Evolutionary conservation across 2,329 filamentous ascomycete species (phyloP).

Genomic region (Pezicula carpinea): DNA sequence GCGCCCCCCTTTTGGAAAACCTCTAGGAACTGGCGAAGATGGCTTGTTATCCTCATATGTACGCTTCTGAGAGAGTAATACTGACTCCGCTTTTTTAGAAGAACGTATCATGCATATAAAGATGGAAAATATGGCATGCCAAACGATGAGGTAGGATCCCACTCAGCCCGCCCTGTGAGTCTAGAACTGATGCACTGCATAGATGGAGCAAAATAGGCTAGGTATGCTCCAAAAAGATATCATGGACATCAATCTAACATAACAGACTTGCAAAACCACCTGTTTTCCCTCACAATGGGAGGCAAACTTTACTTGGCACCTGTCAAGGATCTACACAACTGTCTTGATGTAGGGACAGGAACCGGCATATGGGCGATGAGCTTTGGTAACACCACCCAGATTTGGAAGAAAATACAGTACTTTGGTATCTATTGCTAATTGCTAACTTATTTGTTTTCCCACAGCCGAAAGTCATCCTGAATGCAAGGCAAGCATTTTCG

Average conservation of each 20-base stretch:
- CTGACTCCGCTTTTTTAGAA: neutral
- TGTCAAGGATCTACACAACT: conserved; percentile 12
- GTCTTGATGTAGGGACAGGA: conserved; percentile 36
- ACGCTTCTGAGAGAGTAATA: too few species aligned
- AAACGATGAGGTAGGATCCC: conserved; percentile 36
- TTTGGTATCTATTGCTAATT: neutral
- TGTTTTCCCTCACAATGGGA: conserved; percentile 1
- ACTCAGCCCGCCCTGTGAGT: too few species aligned
- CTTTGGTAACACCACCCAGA: neutral
- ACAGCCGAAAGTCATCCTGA: conserved; percentile 16
- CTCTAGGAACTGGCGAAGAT: too few species aligned
- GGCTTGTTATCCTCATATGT: too few species aligned
- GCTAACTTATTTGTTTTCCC: neutral
- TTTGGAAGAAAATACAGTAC: too few species aligned
- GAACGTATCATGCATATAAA: conserved; percentile 7
- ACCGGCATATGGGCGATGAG: conserved; percentile 35
- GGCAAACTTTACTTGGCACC: conserved; percentile 2
- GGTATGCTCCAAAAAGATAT: neutral
- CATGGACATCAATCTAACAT: neutral
- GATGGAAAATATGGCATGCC: conserved; percentile 2
- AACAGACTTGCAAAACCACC: conserved; percentile 1
- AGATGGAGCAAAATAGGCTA: conserved; percentile 1
- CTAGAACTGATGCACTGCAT: conserved; percentile 48
- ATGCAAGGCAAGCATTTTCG: conserved; percentile 10
- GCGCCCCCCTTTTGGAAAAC: too few species aligned